phyloP scores from a whole-genome alignment of 139 green algal species.

The Zygnema circumcarinatum region DNA sequence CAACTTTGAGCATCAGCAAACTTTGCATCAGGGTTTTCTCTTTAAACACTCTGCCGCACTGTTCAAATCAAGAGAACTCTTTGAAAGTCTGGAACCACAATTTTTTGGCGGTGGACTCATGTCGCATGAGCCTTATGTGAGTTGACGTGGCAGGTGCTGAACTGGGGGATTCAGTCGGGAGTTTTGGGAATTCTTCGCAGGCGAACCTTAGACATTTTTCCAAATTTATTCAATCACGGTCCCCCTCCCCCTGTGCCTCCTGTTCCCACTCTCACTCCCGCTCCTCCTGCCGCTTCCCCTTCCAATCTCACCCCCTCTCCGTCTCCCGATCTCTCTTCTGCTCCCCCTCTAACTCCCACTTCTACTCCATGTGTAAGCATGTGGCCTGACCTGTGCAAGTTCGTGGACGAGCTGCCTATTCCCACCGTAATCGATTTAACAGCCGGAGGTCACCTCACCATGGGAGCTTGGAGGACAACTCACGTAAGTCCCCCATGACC shows the following conservation, averaged over 20 bases:
- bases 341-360: background rate
- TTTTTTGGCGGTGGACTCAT: too few relatives aligned
- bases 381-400: background rate
- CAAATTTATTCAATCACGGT: background rate
- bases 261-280: background rate
- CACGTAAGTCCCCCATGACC: background rate
- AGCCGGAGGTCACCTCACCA: background rate
- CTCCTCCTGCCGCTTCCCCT: background rate
- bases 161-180: too few relatives aligned
- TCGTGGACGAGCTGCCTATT: slow-evolving; percentile 23
- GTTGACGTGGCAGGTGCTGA: too few relatives aligned
- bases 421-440: background rate
- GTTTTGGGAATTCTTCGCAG: too few relatives aligned
- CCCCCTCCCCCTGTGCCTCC: background rate
- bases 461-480: background rate
- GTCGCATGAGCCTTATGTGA: too few relatives aligned
- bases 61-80: too few relatives aligned
- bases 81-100: too few relatives aligned
- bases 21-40: too few relatives aligned
- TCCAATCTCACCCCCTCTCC: background rate
- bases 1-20: too few relatives aligned
- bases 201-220: too few relatives aligned
- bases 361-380: background rate
- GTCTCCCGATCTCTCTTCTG: background rate
- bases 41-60: too few relatives aligned